Evolutionary conservation across 371 early-diverging fungal species (phyloP).

Genomic region (Amoeboradix gromovi): DNA sequence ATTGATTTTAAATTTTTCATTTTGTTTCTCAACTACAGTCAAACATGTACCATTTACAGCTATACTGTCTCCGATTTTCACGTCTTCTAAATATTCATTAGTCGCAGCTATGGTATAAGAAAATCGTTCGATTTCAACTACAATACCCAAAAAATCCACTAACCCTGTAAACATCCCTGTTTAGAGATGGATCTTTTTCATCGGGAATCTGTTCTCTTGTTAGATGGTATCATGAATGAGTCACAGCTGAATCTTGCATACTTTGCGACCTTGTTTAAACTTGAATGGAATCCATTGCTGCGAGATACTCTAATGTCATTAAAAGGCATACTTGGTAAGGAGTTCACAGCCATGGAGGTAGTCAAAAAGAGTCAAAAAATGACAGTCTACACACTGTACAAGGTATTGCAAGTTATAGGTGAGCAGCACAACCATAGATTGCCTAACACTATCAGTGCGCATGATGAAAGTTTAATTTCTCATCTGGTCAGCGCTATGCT

Average conservation of each 20-base stretch:
- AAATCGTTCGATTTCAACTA: constrained; percentile 41
- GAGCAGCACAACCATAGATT: background rate
- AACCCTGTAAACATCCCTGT: constrained; percentile 95
- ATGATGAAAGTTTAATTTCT: background rate
- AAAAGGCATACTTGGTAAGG: no score
- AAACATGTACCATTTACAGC: constrained; percentile 82
- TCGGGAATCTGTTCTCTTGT: no score
- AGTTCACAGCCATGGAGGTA: background rate
- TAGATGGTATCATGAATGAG: no score
- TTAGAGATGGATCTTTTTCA: no score
- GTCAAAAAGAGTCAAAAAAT: background rate
- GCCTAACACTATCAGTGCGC: background rate
- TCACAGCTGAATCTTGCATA: no score
- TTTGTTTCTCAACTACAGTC: constrained; percentile 49
- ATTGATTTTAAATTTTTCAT: constrained; percentile 47
- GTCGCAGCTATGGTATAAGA: constrained; percentile 45
- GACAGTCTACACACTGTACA: background rate
- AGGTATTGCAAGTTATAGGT: background rate
- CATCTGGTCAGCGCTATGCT: background rate
- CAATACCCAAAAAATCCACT: constrained; percentile 57
- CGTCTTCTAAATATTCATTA: constrained; percentile 38
- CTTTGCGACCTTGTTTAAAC: no score
- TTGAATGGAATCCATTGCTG: no score
- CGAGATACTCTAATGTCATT: no score
- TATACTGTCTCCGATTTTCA: constrained; percentile 75